Evolutionary conservation across 441 rosid species (phyloP), one percentile per base, ranked within the genome.

Genomic region (Euphorbia corollata): DNA sequence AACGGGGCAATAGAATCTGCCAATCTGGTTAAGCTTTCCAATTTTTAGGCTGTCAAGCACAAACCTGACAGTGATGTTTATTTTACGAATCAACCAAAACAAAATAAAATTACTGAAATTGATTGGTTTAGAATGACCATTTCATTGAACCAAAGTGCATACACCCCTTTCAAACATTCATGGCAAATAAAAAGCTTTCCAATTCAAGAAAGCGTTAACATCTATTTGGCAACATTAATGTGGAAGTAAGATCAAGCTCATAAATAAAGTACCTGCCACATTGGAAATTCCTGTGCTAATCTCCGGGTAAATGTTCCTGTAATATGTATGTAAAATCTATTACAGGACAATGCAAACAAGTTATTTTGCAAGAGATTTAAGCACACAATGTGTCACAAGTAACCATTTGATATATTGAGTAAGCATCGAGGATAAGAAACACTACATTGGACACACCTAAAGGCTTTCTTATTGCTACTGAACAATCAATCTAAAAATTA

Each of bases 231-330:
- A 62, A 22, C 74, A 58, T 30, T 20, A 7, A 54, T n/a, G 36
- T 36, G 18, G 60, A 68, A 68, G 23, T 2, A n/a, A n/a, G n/a
- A n/a, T 61, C 30, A 67, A 70, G 47, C 59, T 67, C 45, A 51
- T 23, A 48, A 47, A 12, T 45, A 68, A 8, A 19, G 51, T 61
- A 87, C 99, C 99, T 93, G 99, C 99, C 99, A 93, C 47, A 84
- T 75, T 43, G 99, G 97, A 75, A 87, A 93, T 75, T 85, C 97
- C 69, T 81, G 82, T n/a, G 95, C 92, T 68, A 93, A 73, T 74
- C 97, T 83, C 54, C 86, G 81, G 60, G 96, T 91, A 84, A 93
- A 93, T 72, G 88, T 84, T 67, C 97, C 99, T 93, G 78, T 54
- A 56, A 74, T 59, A 61, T 19, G n/a, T n/a, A n/a, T n/a, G 32